phyloP scores from a whole-genome alignment of 2,329 filamentous ascomycete species.

The Aureobasidium sp. region DNA sequence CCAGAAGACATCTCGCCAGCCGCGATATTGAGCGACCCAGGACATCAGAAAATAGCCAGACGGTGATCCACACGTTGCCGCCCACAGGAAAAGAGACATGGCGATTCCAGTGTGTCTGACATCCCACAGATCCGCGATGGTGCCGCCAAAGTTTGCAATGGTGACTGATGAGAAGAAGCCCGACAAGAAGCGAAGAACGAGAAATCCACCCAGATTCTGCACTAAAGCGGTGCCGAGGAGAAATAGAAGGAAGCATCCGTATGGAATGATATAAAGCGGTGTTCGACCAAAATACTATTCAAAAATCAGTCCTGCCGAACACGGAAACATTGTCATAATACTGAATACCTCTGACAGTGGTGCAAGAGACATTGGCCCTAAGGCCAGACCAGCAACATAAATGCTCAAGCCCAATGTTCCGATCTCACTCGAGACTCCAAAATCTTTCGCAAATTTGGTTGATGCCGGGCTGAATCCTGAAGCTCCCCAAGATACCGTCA shows the following conservation, averaged over 20 bases:
- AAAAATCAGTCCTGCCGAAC: not conserved
- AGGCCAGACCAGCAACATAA: conserved; percentile 36
- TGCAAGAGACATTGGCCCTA: conserved; percentile 5
- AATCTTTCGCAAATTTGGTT: conserved; percentile 36
- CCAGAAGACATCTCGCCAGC: conserved; percentile 42
- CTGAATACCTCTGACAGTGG: conserved; percentile 4
- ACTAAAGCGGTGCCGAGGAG: conserved; percentile 39
- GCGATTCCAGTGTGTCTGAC: conserved; percentile 1
- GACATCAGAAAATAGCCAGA: conserved; percentile 42
- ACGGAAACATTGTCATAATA: not conserved
- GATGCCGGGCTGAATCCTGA: conserved; percentile 42
- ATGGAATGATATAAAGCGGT: conserved; percentile 41
- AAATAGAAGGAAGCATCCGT: conserved; percentile 40
- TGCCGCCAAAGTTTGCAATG: conserved; percentile 40
- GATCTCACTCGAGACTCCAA: conserved; percentile 26
- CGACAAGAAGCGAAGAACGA: conserved; percentile 38
- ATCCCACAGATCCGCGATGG: conserved; percentile 24
- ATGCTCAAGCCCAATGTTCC: conserved; percentile 21
- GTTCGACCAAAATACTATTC: conserved; percentile 24
- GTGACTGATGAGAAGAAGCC: conserved; percentile 40
- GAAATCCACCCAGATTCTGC: conserved; percentile 35
- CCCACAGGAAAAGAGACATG: conserved; percentile 36
- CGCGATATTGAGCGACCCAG: conserved; percentile 37
- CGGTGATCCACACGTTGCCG: conserved; percentile 41
- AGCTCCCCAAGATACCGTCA: conserved; percentile 33